These are phyloP conservation scores for Rhizopogon sp. DNA, from an alignment of 768 basidiomycete genomes.

Conservation along the genomic window DNA sequence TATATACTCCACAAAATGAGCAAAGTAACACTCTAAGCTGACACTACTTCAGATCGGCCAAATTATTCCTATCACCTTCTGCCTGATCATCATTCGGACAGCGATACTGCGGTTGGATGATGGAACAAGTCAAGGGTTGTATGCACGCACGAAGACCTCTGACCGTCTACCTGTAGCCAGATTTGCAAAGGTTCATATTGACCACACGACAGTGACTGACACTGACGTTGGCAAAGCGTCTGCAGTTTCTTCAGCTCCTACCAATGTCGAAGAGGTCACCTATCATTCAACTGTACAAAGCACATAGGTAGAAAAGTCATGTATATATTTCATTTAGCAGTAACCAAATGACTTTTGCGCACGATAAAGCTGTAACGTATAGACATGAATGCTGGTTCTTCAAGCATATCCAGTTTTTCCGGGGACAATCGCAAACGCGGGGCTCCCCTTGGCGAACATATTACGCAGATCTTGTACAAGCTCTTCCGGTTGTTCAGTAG, in stretches of 20 bases:
- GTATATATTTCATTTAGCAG: too few relatives aligned
- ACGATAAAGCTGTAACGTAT: too few relatives aligned
- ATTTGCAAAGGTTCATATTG: too few relatives aligned
- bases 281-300: too few relatives aligned
- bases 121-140: background rate
- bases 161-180: too few relatives aligned
- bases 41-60: background rate
- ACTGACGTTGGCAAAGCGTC: too few relatives aligned
- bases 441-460: slow-evolving; percentile 53
- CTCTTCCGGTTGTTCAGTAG: slow-evolving; percentile 42
- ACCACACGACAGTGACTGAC: too few relatives aligned
- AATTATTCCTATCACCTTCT: slow-evolving; percentile 4
- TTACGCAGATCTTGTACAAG: slow-evolving; percentile 46
- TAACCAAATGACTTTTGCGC: too few relatives aligned
- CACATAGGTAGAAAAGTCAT: too few relatives aligned
- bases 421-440: slow-evolving; percentile 42
- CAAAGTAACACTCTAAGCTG: background rate
- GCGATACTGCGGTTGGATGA: background rate
- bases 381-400: background rate
- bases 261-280: too few relatives aligned
- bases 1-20: background rate
- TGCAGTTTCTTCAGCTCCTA: too few relatives aligned
- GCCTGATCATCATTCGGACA: background rate
- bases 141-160: too few relatives aligned
- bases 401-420: slow-evolving; percentile 38